Percentiles rank a stretch among this genome's conserved stretches.
Conservation (phyloP, 768 basidiomycete species). For the Suillus subaureus region DNA sequence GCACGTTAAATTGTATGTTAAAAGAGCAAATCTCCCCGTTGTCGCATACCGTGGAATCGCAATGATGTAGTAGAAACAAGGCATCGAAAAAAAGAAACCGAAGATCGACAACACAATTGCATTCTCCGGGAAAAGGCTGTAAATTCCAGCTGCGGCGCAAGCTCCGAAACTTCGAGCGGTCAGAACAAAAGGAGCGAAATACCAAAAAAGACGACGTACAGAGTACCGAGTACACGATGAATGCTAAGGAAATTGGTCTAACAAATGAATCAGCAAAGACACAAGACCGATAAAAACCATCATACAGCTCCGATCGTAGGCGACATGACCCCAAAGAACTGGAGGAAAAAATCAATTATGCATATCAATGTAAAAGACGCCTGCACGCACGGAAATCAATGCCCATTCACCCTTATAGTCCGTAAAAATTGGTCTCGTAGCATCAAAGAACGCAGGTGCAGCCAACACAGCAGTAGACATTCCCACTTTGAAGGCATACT, state of each 20-base stretch:
- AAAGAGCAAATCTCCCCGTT: slow-evolving; percentile 76
- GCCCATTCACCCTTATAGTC: slow-evolving; percentile 95
- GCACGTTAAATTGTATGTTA: slow-evolving; percentile 91
- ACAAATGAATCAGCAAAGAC: slow-evolving; percentile 15
- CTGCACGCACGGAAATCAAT: slow-evolving; percentile 73
- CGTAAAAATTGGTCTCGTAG: slow-evolving; percentile 75
- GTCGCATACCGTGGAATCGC: slow-evolving; percentile 75
- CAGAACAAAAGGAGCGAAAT: neutral
- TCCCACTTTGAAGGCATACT: slow-evolving; percentile 87
- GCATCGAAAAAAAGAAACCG: slow-evolving; percentile 88
- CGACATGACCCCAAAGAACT: slow-evolving; percentile 92
- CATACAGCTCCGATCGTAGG: slow-evolving; percentile 85
- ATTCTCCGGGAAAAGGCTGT: slow-evolving; percentile 75
- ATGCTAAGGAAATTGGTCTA: slow-evolving; percentile 86
- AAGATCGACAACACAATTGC: slow-evolving; percentile 74
- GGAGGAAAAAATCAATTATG: slow-evolving; percentile 8
- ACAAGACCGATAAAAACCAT: slow-evolving; percentile 12
- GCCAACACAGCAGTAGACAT: slow-evolving; percentile 83
- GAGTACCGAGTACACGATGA: slow-evolving; percentile 83
- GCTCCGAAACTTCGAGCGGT: slow-evolving; percentile 68
- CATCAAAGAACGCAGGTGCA: slow-evolving; percentile 84
- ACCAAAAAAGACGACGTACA: slow-evolving; percentile 49
- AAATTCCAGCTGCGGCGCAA: slow-evolving; percentile 68
- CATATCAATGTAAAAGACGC: slow-evolving; percentile 8
- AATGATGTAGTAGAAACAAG: slow-evolving; percentile 92